Evolutionary conservation across 2,329 filamentous ascomycete species (phyloP), one percentile per base, ranked within the genome.

Genomic region (Xylaria sp.): DNA sequence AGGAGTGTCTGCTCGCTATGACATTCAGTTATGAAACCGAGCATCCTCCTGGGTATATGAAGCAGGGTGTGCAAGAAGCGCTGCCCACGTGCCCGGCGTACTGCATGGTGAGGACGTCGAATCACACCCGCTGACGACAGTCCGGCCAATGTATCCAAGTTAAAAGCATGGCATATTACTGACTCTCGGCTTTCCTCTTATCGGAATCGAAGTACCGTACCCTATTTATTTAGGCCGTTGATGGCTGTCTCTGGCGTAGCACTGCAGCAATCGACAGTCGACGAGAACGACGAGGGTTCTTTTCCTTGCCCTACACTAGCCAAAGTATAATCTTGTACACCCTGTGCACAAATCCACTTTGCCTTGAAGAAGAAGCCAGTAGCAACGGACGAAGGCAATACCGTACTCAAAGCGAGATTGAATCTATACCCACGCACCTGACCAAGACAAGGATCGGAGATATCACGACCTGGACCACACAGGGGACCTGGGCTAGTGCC

Each of bases 201-300:
- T 60, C 52, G 31, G 58, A 47, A 46, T 23, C 19, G 31, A 7
- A 48, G 43, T 40, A 17, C 19, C 29, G 37, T 19, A 49, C 33
- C 35, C n/a, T 35, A 9, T 48, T 43, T 25, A 23, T 44, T 48
- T 8, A n/a, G 35, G 10, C 25, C 25, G 27, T 51, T 43, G 19
- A 47, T 40, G 38, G 23, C 31, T 31, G 25, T 61, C 53, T 52
- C 19, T 23, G 31, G 37, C 15, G 40, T 54, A 49, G 48, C 21
- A 62, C 49, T 49, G 54, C 54, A 48, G 54, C 44, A 51, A 52
- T 13, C 8, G 35, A 44, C 15, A 43, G n/a, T 29, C 15, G 25
- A 23, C 15, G 19, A 41, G 33, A 43, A 47, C 13, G 8, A 31
- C 10, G 27, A 38, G 23, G 17, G 5, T 21, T 46, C 29, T 21